Evolutionary conservation across 768 basidiomycete species (phyloP).

Genomic region (Daedalea quercina): DNA sequence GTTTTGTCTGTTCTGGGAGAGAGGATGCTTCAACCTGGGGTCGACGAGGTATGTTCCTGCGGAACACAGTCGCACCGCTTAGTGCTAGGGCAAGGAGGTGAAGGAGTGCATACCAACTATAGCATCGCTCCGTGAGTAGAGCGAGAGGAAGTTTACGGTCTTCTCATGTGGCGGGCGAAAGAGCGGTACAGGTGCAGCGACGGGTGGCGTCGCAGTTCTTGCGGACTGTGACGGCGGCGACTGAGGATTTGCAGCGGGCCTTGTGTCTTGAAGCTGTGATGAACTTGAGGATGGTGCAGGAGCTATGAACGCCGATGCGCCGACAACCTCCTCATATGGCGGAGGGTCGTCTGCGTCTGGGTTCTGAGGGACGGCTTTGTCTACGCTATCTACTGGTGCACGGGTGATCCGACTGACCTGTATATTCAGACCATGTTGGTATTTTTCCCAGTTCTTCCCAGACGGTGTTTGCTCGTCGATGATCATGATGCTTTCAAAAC

Average conservation of each 20-base stretch:
- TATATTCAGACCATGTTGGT: too few relatives aligned
- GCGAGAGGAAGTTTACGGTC: conserved; percentile 18
- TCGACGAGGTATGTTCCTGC: conserved; percentile 14
- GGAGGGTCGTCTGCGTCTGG: background rate
- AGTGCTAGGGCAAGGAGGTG: too few relatives aligned
- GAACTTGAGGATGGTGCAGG: background rate
- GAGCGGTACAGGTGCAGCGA: background rate
- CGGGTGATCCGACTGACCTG: too few relatives aligned
- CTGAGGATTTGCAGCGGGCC: background rate
- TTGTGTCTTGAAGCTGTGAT: background rate
- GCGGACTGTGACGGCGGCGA: background rate
- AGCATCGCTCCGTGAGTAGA: conserved; percentile 17
- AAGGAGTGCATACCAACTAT: conserved; percentile 13
- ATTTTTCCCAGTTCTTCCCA: too few relatives aligned
- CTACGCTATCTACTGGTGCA: too few relatives aligned
- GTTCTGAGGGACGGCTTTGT: background rate
- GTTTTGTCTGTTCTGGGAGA: background rate
- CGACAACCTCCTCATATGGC: background rate
- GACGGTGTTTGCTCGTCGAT: too few relatives aligned
- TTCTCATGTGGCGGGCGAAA: conserved; percentile 15
- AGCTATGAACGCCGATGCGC: background rate
- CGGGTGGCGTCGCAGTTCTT: background rate
- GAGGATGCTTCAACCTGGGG: background rate
- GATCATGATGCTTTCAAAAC: too few relatives aligned
- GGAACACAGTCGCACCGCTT: background rate